Evolutionary conservation across 163 green algal species (phyloP).

Genomic region (Prototheca cutis): DNA sequence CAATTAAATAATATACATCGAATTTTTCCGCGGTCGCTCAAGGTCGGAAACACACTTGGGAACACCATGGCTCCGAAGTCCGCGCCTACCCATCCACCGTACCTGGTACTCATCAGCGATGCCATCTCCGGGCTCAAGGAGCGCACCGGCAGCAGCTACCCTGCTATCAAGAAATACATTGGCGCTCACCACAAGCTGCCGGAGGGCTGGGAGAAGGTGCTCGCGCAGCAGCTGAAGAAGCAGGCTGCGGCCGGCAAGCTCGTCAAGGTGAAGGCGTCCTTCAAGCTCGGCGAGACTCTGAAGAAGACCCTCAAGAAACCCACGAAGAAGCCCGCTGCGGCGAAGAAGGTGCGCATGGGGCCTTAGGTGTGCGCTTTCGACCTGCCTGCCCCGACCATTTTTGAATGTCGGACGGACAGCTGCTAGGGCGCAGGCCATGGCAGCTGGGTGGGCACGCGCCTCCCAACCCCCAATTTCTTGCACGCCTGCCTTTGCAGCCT

Average conservation of each 20-base stretch:
- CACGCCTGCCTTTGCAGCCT: no score
- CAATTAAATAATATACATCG: not conserved
- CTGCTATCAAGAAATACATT: conserved; percentile 54
- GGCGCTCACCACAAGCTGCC: conserved; percentile 41
- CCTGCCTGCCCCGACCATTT: not conserved
- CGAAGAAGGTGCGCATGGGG: not conserved
- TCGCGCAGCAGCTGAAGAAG: conserved; percentile 21
- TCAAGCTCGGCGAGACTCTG: conserved; percentile 18
- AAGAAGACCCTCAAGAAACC: conserved; percentile 3
- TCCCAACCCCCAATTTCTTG: no score
- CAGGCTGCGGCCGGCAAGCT: conserved; percentile 14
- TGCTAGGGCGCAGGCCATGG: no score
- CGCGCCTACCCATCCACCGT: conserved; percentile 30
- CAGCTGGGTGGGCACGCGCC: no score
- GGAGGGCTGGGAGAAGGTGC: conserved; percentile 41
- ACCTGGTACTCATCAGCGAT: conserved; percentile 39
- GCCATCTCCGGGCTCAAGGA: conserved; percentile 59
- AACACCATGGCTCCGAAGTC: conserved; percentile 24
- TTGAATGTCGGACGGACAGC: no score
- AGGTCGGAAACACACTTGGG: no score
- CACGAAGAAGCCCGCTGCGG: conserved; percentile 18
- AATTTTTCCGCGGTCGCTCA: no score
- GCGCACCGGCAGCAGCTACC: conserved; percentile 33
- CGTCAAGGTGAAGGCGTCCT: conserved; percentile 17
- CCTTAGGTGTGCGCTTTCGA: no score